Evolutionary conservation across 306 rosid species (phyloP).

Genomic region (Castanospermum australe): DNA sequence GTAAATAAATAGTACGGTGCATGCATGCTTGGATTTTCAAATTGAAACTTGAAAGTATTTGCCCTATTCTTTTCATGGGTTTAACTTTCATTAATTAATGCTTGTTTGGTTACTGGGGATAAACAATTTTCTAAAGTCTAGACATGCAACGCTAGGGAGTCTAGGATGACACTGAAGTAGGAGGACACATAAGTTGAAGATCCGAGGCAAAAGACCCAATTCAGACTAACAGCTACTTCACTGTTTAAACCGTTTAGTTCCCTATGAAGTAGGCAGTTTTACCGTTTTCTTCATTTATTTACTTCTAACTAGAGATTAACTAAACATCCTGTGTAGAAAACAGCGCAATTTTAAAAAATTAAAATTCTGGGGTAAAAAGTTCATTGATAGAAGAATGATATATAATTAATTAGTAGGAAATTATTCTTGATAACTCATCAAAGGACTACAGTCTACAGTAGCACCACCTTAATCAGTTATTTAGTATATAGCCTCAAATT

Average conservation of each 20-base stretch:
- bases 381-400: no score
- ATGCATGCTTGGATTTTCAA: slow-evolving; percentile 25
- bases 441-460: no score
- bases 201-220: slow-evolving; percentile 38
- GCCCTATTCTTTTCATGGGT: slow-evolving; percentile 3
- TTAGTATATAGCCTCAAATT: background rate
- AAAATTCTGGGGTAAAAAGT: background rate
- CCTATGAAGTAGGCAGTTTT: slow-evolving; percentile 36
- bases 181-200: slow-evolving; percentile 28
- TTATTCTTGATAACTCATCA: no score
- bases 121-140: slow-evolving; percentile 26
- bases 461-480: no score
- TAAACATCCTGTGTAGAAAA: background rate
- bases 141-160: slow-evolving; percentile 12
- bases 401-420: no score
- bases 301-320: slow-evolving; percentile 1
- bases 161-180: slow-evolving; percentile 2
- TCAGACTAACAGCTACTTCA: slow-evolving; percentile 31
- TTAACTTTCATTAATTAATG: slow-evolving; percentile 16
- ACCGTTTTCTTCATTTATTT: slow-evolving; percentile 27
- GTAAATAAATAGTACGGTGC: slow-evolving; percentile 14
- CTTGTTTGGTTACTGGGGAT: slow-evolving; percentile 29
- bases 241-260: slow-evolving; percentile 20
- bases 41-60: slow-evolving; percentile 9
- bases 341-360: background rate